phyloP scores from a whole-genome alignment of 2,329 filamentous ascomycete genomes.

The Zymoseptoria crescenta region DNA sequence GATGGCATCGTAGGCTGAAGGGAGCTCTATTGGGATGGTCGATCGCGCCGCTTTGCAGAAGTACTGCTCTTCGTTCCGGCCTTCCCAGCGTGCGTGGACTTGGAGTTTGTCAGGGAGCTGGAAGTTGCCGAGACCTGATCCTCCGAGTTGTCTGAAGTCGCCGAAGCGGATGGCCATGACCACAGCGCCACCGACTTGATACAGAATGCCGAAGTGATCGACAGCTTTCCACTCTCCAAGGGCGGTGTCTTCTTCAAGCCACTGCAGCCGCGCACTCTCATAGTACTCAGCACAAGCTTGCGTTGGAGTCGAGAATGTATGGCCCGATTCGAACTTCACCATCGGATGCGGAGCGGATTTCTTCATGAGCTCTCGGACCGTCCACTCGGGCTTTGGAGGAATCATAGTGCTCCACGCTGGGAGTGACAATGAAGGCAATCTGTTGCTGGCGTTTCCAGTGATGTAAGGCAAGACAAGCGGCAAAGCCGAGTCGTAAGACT shows the following conservation, averaged over 20 bases:
- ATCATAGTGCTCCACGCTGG: slow-evolving; percentile 7
- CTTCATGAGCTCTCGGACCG: slow-evolving; percentile 4
- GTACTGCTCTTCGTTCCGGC: background rate
- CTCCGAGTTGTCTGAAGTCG: slow-evolving; percentile 6
- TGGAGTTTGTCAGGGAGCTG: slow-evolving; percentile 11
- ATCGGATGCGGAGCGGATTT: slow-evolving; percentile 7
- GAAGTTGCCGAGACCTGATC: slow-evolving; percentile 41
- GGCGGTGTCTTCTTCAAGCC: slow-evolving; percentile 9
- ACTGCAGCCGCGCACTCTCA: slow-evolving; percentile 8
- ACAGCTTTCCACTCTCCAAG: slow-evolving; percentile 11
- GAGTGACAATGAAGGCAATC: slow-evolving; percentile 6
- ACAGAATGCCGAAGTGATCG: slow-evolving; percentile 7
- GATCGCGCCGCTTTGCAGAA: background rate
- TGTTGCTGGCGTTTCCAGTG: background rate
- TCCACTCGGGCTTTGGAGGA: slow-evolving; percentile 4
- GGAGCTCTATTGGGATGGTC: background rate
- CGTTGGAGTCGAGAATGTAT: slow-evolving; percentile 2
- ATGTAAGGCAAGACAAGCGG: slow-evolving; percentile 8
- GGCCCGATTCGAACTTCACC: slow-evolving; percentile 7
- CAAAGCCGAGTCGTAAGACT: background rate
- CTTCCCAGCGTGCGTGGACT: background rate
- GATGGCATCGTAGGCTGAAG: background rate
- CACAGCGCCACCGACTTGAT: slow-evolving; percentile 8
- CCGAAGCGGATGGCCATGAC: slow-evolving; percentile 13
- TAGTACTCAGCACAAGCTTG: slow-evolving; percentile 11